Conservation (phyloP, 2,329 filamentous ascomycete species). For the Xylaria sp. region DNA sequence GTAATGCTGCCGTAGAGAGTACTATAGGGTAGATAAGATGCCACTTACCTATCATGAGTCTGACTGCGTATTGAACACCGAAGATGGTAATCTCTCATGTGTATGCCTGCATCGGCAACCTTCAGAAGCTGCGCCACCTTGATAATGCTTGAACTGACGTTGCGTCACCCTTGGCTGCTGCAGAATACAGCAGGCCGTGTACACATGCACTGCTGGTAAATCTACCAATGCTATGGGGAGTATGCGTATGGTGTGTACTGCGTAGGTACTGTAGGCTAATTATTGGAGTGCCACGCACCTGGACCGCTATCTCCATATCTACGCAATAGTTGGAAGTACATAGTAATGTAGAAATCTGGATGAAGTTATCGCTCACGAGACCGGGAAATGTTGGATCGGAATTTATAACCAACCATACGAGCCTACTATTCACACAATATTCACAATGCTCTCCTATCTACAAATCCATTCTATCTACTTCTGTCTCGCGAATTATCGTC, state of each 20-base stretch:
- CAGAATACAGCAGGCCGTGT: not conserved
- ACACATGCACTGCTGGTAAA: not conserved
- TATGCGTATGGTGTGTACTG: no score
- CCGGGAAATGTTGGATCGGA: not conserved
- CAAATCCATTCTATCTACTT: not conserved
- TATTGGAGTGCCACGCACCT: not conserved
- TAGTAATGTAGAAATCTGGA: no score
- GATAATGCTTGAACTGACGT: not conserved
- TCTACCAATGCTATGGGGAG: not conserved
- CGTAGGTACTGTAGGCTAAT: not conserved
- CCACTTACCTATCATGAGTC: not conserved
- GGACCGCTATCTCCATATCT: not conserved
- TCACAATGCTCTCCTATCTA: not conserved
- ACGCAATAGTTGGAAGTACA: no score
- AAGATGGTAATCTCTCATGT: not conserved
- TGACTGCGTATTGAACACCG: not conserved
- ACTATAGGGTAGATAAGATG: not conserved
- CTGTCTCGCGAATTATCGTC: conserved; percentile 9
- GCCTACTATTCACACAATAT: no score
- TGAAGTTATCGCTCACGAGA: not conserved
- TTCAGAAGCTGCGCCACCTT: conserved; percentile 20
- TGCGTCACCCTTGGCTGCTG: conserved; percentile 15
- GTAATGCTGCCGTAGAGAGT: not conserved
- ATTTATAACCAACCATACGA: conserved; percentile 20
- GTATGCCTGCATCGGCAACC: not conserved